These are phyloP conservation scores for Myrica gale DNA, from an alignment of 306 rosid species.

Conservation along the genomic window DNA sequence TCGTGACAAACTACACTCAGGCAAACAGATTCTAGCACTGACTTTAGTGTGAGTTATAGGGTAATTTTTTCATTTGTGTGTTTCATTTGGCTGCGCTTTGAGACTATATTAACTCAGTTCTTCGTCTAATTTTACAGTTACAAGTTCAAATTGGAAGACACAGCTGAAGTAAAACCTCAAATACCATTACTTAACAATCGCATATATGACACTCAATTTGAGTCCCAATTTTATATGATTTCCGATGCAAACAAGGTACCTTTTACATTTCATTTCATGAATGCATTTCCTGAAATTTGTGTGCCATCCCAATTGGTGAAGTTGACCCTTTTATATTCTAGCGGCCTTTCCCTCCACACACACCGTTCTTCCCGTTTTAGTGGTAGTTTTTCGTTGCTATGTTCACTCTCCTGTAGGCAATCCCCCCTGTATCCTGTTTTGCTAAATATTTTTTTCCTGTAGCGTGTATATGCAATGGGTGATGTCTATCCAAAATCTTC, in stretches of 20 bases:
- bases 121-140: slow-evolving; percentile 57
- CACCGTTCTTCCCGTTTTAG: not conserved
- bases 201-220: slow-evolving; percentile 84
- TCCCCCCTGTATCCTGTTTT: no score
- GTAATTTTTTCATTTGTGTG: slow-evolving; percentile 14
- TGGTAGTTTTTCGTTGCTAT: slow-evolving; percentile 7
- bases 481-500: slow-evolving; percentile 76
- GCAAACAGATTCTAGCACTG: slow-evolving; percentile 81
- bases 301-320: slow-evolving; percentile 1
- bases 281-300: not conserved
- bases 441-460: slow-evolving; percentile 6
- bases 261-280: slow-evolving; percentile 2
- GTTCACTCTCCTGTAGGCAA: not conserved
- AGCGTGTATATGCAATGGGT: slow-evolving; percentile 83
- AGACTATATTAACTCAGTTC: slow-evolving; percentile 13
- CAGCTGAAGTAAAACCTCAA: slow-evolving; percentile 78
- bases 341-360: not conserved
- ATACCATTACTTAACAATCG: slow-evolving; percentile 79
- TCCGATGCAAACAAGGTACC: slow-evolving; percentile 83
- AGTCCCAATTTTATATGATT: slow-evolving; percentile 93
- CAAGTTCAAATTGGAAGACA: slow-evolving; percentile 91
- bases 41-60: slow-evolving; percentile 69
- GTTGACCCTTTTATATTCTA: not conserved
- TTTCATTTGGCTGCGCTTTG: slow-evolving; percentile 27
- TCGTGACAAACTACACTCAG: slow-evolving; percentile 92